Percentiles rank a stretch among this genome's conserved stretches.
Conservation (phyloP, 1,139 yeast species). For the Saccharomycopsis hybrid region DNA sequence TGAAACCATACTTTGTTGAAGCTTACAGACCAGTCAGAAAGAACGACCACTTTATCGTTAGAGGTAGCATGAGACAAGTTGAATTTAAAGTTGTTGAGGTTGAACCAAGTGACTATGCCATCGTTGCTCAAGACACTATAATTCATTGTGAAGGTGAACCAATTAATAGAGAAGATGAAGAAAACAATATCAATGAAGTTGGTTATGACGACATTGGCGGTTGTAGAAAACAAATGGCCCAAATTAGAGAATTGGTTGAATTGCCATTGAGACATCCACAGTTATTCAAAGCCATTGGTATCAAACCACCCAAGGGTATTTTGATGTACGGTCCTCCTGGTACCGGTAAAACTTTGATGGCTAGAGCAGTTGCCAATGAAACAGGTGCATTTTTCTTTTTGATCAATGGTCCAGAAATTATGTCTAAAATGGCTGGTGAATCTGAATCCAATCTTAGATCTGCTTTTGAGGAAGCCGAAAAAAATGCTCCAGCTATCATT, state of each 20-base stretch:
- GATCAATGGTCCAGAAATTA: constrained; percentile 99
- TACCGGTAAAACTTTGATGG: constrained; percentile 98
- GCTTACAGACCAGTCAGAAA: constrained; percentile 98
- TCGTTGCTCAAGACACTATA: constrained; percentile 96
- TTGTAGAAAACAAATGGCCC: constrained; percentile 98
- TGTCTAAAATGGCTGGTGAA: constrained; percentile 99
- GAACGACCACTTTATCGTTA: constrained; percentile 91
- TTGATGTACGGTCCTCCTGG: constrained; percentile 99
- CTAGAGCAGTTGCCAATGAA: constrained; percentile 98
- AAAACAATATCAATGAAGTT: constrained; percentile 88
- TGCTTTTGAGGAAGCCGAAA: constrained; percentile 99
- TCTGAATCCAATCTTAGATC: constrained; percentile 95
- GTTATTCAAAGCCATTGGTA: constrained; percentile 92
- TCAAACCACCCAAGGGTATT: constrained; percentile 95
- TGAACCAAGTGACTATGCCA: constrained; percentile 95
- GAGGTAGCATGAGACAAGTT: constrained; percentile 99
- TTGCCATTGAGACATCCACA: constrained; percentile 96
- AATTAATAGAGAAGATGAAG: constrained; percentile 97
- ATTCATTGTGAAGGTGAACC: constrained; percentile 99
- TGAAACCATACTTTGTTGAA: constrained; percentile 97
- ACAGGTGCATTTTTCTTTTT: constrained; percentile 98
- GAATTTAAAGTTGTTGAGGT: constrained; percentile 98
- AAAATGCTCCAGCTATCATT: constrained; percentile 94
- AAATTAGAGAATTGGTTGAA: constrained; percentile 94
- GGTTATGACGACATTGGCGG: constrained; percentile 99